phyloP scores from a whole-genome alignment of 768 basidiomycete species.

The Amanita brunnescens region DNA sequence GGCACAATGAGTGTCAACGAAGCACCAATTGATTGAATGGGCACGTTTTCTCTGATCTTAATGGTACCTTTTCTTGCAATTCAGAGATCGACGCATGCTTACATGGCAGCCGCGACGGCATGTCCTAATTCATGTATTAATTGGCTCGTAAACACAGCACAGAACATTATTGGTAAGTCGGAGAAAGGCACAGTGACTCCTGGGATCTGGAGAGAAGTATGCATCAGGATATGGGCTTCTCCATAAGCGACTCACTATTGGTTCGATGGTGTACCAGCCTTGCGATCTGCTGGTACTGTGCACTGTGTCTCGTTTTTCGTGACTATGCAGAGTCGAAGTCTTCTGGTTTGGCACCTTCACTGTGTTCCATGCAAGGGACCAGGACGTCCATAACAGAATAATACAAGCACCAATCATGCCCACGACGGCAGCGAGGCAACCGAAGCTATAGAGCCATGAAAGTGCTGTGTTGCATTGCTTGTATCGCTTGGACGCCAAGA shows the following conservation, averaged over 20 bases:
- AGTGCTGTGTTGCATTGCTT: conserved; percentile 20
- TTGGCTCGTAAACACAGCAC: conserved; percentile 56
- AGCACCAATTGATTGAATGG: conserved; percentile 51
- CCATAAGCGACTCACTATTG: conserved; percentile 22
- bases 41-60: conserved; percentile 48
- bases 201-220: conserved; percentile 48
- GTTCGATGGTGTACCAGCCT: conserved; percentile 15
- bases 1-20: conserved; percentile 59
- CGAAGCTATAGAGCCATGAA: conserved; percentile 39
- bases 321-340: background rate
- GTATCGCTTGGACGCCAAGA: conserved; percentile 24
- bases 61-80: background rate
- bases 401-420: conserved; percentile 39
- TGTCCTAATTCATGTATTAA: conserved; percentile 78
- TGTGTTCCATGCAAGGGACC: conserved; percentile 10
- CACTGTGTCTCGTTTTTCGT: background rate
- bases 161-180: conserved; percentile 58
- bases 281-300: background rate
- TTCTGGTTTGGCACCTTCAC: background rate
- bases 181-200: conserved; percentile 72
- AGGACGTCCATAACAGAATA: conserved; percentile 30
- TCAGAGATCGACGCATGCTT: conserved; percentile 19
- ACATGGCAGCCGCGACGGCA: conserved; percentile 69
- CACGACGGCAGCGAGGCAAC: conserved; percentile 32
- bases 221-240: conserved; percentile 1